phyloP scores from a whole-genome alignment of 768 basidiomycete species.

The Xanthoconium stramineum region DNA sequence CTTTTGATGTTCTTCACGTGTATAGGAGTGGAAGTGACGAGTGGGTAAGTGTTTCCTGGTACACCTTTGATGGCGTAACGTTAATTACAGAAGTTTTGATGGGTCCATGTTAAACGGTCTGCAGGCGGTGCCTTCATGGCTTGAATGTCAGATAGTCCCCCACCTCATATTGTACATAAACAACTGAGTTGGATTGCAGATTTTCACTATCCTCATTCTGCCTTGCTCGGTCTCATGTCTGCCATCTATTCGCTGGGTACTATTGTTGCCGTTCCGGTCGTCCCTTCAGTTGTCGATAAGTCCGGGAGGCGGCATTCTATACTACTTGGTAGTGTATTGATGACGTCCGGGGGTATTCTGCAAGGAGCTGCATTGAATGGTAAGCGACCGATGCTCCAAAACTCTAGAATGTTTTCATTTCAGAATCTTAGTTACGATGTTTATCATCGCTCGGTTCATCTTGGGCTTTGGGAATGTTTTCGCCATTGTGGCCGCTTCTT shows the following conservation, averaged over 20 bases:
- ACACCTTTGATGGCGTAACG: no score
- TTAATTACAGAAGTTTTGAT: no score
- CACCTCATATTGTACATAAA: no score
- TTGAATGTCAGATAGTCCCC: no score
- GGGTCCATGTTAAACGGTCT: no score
- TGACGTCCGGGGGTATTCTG: constrained; percentile 3
- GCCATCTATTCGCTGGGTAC: constrained; percentile 62
- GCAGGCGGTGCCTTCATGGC: no score
- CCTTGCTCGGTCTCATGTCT: no score
- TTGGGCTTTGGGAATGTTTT: constrained; percentile 12
- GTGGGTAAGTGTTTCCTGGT: no score
- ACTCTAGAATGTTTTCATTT: not conserved
- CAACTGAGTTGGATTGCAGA: no score
- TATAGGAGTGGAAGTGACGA: no score
- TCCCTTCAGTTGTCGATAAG: constrained; percentile 6
- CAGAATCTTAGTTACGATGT: constrained; percentile 3
- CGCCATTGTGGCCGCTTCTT: constrained; percentile 14
- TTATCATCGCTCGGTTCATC: constrained; percentile 20
- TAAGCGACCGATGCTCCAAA: not conserved
- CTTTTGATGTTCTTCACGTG: no score
- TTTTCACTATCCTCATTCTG: not conserved
- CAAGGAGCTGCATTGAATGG: constrained; percentile 5
- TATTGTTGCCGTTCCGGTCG: constrained; percentile 48
- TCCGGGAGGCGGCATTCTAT: constrained; percentile 19
- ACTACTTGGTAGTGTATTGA: constrained; percentile 8